These are phyloP conservation scores for Leccinum imitatum DNA, from an alignment of 768 basidiomycete genomes.

Conservation along the genomic window DNA sequence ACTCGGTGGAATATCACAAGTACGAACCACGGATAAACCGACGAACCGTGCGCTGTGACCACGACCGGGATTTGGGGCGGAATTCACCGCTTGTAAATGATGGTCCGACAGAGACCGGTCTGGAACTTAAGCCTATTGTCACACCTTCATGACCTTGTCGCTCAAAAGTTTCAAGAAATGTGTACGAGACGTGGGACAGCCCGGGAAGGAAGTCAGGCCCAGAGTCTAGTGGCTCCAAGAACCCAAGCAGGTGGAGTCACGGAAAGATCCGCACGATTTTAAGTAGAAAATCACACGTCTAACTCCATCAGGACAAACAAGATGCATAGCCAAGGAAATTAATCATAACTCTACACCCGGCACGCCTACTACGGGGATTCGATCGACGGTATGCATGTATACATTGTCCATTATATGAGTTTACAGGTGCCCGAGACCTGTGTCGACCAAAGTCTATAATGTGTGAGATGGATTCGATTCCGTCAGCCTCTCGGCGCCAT, in stretches of 20 bases:
- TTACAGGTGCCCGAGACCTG: accelerated
- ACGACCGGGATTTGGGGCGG: background rate
- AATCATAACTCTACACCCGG: too few species aligned
- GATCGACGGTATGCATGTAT: background rate
- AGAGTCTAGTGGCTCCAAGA: too few species aligned
- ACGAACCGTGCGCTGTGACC: background rate
- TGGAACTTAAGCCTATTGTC: background rate
- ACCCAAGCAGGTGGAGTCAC: background rate
- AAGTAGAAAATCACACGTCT: background rate
- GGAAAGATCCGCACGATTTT: background rate
- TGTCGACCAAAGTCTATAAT: background rate
- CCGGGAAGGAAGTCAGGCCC: too few species aligned
- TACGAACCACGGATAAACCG: background rate
- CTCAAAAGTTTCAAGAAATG: background rate
- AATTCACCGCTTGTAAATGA: too few species aligned
- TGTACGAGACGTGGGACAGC: too few species aligned
- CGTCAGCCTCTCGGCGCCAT: background rate
- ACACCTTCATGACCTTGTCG: background rate
- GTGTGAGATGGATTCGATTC: background rate
- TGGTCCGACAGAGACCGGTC: background rate
- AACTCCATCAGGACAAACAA: background rate
- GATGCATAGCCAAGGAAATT: background rate
- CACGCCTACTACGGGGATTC: too few species aligned
- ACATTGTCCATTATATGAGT: background rate
- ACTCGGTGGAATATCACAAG: background rate